phyloP scores from a whole-genome alignment of 495 filamentous ascomycete genomes.

The Hypoxylon fuscum region DNA sequence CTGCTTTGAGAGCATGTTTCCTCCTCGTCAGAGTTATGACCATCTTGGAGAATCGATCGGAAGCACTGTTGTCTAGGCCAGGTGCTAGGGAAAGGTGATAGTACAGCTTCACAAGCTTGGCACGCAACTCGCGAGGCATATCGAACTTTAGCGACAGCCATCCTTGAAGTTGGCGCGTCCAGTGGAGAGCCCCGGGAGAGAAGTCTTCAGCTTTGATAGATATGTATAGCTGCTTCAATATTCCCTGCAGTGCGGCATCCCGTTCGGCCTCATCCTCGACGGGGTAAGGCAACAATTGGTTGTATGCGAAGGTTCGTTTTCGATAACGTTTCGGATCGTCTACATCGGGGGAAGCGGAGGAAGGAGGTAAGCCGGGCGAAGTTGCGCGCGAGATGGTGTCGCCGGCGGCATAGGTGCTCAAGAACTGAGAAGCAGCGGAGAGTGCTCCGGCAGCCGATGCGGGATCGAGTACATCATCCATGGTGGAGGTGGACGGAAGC shows the following conservation, averaged over 20 bases:
- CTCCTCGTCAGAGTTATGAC: constrained; percentile 92
- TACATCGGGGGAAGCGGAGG: constrained; percentile 41
- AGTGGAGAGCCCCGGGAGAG: constrained; percentile 90
- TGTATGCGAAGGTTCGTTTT: constrained; percentile 92
- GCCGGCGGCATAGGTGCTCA: constrained; percentile 39
- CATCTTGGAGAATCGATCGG: constrained; percentile 96
- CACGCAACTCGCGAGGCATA: constrained; percentile 80
- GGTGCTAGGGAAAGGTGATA: constrained; percentile 94
- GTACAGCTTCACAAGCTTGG: constrained; percentile 87
- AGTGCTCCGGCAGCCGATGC: constrained; percentile 31
- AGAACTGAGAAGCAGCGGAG: constrained; percentile 38
- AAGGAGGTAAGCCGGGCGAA: constrained; percentile 53
- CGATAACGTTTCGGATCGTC: constrained; percentile 71
- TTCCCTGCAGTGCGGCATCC: constrained; percentile 78
- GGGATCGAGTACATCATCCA: constrained; percentile 46
- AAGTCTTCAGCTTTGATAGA: constrained; percentile 93
- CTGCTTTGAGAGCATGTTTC: constrained; percentile 92
- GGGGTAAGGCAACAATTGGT: constrained; percentile 83
- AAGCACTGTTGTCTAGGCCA: constrained; percentile 79
- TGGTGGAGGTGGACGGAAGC: constrained; percentile 10
- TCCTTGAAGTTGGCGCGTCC: constrained; percentile 94
- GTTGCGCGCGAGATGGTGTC: constrained; percentile 61
- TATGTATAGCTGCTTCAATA: constrained; percentile 91
- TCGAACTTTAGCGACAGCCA: constrained; percentile 98
- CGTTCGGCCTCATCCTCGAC: constrained; percentile 80